Percentiles rank a stretch among this genome's conserved stretches.
Evolutionary conservation across 805 yeast species (phyloP).

Genomic region (Vanderwaltozyma verrucispora): DNA sequence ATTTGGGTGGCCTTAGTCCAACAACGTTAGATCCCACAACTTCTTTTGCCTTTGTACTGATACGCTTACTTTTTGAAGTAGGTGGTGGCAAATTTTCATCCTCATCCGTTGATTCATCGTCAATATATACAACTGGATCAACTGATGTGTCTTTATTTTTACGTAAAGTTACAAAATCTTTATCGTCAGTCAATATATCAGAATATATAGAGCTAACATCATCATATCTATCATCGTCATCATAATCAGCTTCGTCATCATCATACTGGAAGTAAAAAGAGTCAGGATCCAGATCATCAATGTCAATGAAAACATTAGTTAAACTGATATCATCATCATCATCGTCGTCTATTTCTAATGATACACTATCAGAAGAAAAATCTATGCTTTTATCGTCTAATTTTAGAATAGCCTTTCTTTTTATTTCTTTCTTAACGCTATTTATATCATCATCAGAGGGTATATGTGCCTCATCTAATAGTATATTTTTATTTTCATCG

Average conservation of each 20-base stretch:
- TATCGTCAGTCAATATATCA: constrained; percentile 7
- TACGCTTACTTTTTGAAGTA: constrained; percentile 39
- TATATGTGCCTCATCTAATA: constrained; percentile 26
- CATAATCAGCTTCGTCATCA: constrained; percentile 51
- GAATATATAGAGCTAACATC: constrained; percentile 27
- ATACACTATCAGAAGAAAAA: constrained; percentile 6
- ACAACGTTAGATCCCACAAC: constrained; percentile 80
- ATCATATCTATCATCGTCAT: constrained; percentile 16
- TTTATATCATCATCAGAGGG: constrained; percentile 29
- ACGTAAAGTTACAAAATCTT: constrained; percentile 2
- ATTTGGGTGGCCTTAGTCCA: constrained; percentile 79
- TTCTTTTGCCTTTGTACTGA: constrained; percentile 81
- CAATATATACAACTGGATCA: constrained; percentile 33
- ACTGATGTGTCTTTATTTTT: constrained; percentile 21
- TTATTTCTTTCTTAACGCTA: constrained; percentile 6
- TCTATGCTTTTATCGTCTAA: background rate
- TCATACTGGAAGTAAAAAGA: constrained; percentile 28
- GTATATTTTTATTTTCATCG: constrained; percentile 27
- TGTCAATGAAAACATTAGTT: constrained; percentile 31
- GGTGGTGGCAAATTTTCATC: constrained; percentile 75
- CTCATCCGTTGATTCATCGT: constrained; percentile 92
- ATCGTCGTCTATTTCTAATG: constrained; percentile 20
- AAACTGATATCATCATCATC: constrained; percentile 30
- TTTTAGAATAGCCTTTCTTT: background rate
- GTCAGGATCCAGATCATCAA: constrained; percentile 31